Evolutionary conservation across 2,329 filamentous ascomycete species (phyloP).

Genomic region (Talaromyces marneffei): DNA sequence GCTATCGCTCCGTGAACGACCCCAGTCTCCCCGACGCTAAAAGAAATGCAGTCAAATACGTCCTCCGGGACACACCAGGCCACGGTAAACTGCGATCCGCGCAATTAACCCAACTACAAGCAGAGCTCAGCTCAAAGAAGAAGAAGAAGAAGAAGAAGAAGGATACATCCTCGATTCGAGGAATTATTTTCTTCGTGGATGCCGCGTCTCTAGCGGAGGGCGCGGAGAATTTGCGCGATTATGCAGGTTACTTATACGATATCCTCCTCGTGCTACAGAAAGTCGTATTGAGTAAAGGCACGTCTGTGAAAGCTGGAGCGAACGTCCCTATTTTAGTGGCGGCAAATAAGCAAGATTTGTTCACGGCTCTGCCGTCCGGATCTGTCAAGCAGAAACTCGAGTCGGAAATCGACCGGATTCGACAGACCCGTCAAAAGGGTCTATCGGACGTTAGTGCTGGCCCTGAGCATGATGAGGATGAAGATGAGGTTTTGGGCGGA

Average conservation of each 20-base stretch:
- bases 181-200: conserved; percentile 84
- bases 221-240: conserved; percentile 54
- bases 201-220: conserved; percentile 56
- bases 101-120: conserved; percentile 26
- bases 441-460: conserved; percentile 74
- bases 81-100: conserved; percentile 84
- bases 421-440: conserved; percentile 70
- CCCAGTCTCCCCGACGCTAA: conserved; percentile 54
- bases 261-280: conserved; percentile 78
- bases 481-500: conserved; percentile 79
- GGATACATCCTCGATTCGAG: conserved; percentile 49
- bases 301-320: conserved; percentile 48
- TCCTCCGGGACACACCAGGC: conserved; percentile 70
- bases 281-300: conserved; percentile 50
- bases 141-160: conserved; percentile 24
- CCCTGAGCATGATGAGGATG: conserved; percentile 51
- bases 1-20: conserved; percentile 62
- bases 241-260: conserved; percentile 83
- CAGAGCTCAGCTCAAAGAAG: conserved; percentile 33
- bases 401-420: conserved; percentile 71
- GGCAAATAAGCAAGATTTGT: conserved; percentile 93
- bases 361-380: conserved; percentile 77
- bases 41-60: conserved; percentile 34
- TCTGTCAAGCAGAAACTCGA: conserved; percentile 73
- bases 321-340: conserved; percentile 73